Evolutionary conservation across 2,329 filamentous ascomycete species (phyloP).

Genomic region (Xylaria sp.): DNA sequence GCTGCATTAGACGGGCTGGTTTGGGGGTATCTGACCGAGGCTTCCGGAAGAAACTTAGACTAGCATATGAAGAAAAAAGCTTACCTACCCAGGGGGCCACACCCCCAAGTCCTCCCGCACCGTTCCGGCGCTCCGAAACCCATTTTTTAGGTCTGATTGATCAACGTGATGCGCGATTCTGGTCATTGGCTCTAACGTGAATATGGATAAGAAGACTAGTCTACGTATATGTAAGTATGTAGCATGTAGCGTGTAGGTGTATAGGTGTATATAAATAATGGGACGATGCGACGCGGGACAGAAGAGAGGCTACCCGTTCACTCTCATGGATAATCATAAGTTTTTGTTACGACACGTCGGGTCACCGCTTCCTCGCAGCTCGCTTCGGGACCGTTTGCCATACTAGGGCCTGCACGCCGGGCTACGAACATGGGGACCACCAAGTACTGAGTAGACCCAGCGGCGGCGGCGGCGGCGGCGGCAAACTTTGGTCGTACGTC

Average conservation of each 20-base stretch:
- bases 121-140: slow-evolving; percentile 34
- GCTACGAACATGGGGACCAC: not conserved
- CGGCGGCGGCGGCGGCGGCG: slow-evolving; percentile 29
- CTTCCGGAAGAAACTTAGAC: slow-evolving; percentile 13
- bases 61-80: slow-evolving; percentile 9
- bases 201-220: not conserved
- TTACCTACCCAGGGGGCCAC: slow-evolving; percentile 4
- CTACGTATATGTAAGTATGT: not conserved
- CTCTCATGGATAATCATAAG: not conserved
- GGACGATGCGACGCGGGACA: not conserved
- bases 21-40: slow-evolving; percentile 22
- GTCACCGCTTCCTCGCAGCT: not conserved
- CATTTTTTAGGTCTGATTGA: slow-evolving; percentile 21
- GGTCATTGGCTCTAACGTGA: not conserved
- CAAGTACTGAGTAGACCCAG: not conserved
- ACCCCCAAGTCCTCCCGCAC: slow-evolving; percentile 24
- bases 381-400: slow-evolving; percentile 6
- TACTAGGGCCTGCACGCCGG: slow-evolving; percentile 1
- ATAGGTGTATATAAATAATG: not conserved
- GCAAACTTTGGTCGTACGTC: slow-evolving; percentile 22
- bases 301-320: not conserved
- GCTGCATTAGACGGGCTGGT: slow-evolving; percentile 6
- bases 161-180: slow-evolving; percentile 8
- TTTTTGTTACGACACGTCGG: not conserved
- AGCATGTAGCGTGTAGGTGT: not conserved